A percentile compares a stretch with the other conserved stretches of the same genome.
These are phyloP conservation scores for Cucumis hystrix DNA, from an alignment of 306 rosid genomes.

Conservation along the genomic window DNA sequence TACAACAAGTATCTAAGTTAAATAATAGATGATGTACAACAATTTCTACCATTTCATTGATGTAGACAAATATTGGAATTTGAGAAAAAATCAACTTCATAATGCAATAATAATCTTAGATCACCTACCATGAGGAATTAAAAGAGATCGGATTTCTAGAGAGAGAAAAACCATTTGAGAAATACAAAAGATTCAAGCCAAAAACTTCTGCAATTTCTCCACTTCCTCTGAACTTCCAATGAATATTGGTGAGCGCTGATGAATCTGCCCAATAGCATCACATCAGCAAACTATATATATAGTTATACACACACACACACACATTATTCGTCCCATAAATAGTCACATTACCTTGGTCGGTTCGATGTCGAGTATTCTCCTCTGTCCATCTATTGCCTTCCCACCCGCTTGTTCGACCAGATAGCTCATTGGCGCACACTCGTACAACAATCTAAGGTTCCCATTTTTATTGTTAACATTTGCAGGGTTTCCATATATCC, in stretches of 20 bases:
- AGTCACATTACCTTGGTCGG: conserved; percentile 18
- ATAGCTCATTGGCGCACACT: conserved; percentile 40
- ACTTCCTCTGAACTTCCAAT: conserved; percentile 29
- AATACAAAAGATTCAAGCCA: conserved; percentile 9
- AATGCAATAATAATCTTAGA: not conserved
- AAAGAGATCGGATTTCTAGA: not conserved
- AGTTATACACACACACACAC: not conserved
- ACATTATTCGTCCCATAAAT: not conserved
- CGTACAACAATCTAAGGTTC: conserved; percentile 25
- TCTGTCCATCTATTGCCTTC: conserved; percentile 21
- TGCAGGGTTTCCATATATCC: conserved; percentile 30
- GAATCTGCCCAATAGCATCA: conserved; percentile 13
- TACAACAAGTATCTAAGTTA: not conserved
- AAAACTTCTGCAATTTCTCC: conserved; percentile 17
- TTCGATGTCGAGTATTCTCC: conserved; percentile 22
- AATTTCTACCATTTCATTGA: not conserved
- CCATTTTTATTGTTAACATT: conserved; percentile 21
- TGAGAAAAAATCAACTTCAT: not conserved
- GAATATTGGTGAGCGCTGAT: conserved; percentile 24
- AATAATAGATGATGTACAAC: not conserved
- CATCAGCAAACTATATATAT: not conserved
- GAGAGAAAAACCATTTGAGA: not conserved
- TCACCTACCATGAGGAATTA: not conserved
- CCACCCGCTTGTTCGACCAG: conserved; percentile 35
- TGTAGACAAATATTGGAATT: not conserved